These are phyloP conservation scores for Gillenia trifoliata DNA, from an alignment of 306 rosid species.

Conservation along the genomic window DNA sequence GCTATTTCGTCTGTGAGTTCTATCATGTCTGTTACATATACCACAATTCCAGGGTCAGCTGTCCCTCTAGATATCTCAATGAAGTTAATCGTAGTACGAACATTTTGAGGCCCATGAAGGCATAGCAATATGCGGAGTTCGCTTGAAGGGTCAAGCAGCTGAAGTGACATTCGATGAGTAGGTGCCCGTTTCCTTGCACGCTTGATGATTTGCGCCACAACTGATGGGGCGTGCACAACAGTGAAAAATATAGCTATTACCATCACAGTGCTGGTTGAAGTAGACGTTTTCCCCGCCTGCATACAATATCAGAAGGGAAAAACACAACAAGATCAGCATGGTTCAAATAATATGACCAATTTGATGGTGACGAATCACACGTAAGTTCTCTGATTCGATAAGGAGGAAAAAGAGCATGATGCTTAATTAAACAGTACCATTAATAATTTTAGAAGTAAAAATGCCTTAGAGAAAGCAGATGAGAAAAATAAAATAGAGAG, in stretches of 20 bases:
- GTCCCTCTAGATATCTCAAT: constrained; percentile 73
- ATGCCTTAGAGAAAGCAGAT: background rate
- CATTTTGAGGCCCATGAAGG: constrained; percentile 65
- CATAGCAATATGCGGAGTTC: constrained; percentile 63
- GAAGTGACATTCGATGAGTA: constrained; percentile 66
- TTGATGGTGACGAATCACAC: background rate
- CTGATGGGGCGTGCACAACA: constrained; percentile 57
- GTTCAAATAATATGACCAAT: background rate
- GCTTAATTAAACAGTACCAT: background rate
- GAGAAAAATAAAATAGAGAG: background rate
- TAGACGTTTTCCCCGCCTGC: constrained; percentile 33
- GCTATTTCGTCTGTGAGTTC: constrained; percentile 68
- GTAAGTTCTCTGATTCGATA: background rate
- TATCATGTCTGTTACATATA: constrained; percentile 68
- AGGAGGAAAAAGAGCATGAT: background rate
- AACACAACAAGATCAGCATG: background rate
- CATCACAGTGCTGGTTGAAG: constrained; percentile 48
- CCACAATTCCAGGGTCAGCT: constrained; percentile 51
- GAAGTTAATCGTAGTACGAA: constrained; percentile 55
- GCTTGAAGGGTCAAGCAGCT: constrained; percentile 52
- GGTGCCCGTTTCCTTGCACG: constrained; percentile 71
- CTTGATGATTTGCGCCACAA: constrained; percentile 69
- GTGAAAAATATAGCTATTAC: constrained; percentile 58
- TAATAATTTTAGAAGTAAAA: background rate
- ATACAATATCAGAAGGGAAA: constrained; percentile 21